phyloP scores from a whole-genome alignment of 2,329 filamentous ascomycete genomes.

The Colletotrichum incanum region DNA sequence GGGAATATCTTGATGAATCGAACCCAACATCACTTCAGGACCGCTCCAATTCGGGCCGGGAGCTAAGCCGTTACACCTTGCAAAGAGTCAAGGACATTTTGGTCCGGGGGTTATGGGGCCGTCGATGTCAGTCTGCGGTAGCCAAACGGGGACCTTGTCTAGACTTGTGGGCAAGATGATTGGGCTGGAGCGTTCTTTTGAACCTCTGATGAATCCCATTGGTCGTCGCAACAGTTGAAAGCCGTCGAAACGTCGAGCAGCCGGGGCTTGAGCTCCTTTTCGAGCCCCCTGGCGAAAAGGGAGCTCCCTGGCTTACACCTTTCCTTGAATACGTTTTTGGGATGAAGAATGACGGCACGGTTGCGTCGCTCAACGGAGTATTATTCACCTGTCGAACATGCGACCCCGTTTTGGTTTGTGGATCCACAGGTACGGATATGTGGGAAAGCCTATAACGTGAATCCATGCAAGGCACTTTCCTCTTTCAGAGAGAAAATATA shows the following conservation, averaged over 20 bases:
- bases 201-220: neutral
- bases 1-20: neutral
- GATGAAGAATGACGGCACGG: conserved; percentile 27
- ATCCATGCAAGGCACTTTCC: conserved; percentile 8
- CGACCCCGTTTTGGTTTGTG: neutral
- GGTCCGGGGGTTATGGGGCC: conserved; percentile 37
- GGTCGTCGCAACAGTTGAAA: conserved; percentile 17
- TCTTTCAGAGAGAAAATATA: neutral
- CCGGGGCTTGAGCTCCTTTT: conserved; percentile 22
- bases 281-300: neutral
- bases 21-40: neutral
- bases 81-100: conserved; percentile 38
- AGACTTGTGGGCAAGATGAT: conserved; percentile 40
- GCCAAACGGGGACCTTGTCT: conserved; percentile 21
- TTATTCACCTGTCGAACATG: neutral
- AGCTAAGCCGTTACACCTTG: neutral
- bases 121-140: conserved; percentile 33
- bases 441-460: neutral
- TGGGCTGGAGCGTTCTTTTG: conserved; percentile 35
- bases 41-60: conserved; percentile 21
- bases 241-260: conserved; percentile 4
- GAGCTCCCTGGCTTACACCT: neutral
- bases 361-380: conserved; percentile 19
- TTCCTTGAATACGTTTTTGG: neutral
- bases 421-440: neutral